phyloP scores from a whole-genome alignment of 2,329 filamentous ascomycete species.

The Hypomyces perniciosus region DNA sequence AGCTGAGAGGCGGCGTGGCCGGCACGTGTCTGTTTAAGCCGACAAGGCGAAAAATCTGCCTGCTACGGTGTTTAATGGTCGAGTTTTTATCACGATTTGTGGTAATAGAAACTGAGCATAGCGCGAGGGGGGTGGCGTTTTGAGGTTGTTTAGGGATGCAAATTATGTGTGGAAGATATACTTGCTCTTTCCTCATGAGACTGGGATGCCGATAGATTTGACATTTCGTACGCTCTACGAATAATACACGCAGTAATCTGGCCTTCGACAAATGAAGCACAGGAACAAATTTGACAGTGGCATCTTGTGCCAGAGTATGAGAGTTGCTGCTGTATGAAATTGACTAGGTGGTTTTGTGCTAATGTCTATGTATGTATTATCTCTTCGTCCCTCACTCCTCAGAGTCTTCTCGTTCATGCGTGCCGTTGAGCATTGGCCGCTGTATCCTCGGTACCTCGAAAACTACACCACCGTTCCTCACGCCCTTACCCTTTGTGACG shows the following conservation, averaged over 20 bases:
- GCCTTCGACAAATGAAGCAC: background rate
- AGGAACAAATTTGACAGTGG: background rate
- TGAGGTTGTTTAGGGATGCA: background rate
- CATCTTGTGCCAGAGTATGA: background rate
- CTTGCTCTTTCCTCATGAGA: background rate
- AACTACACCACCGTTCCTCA: slow-evolving; percentile 77
- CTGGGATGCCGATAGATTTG: no score
- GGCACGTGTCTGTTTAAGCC: background rate
- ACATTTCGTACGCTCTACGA: no score
- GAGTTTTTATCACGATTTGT: background rate
- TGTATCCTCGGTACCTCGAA: slow-evolving; percentile 66
- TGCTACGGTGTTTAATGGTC: no score
- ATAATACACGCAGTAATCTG: no score
- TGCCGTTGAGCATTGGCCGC: slow-evolving; percentile 29
- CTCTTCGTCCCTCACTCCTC: slow-evolving; percentile 9
- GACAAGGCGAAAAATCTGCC: no score
- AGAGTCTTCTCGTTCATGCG: slow-evolving; percentile 20
- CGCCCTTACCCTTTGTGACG: slow-evolving; percentile 43
- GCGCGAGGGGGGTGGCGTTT: background rate
- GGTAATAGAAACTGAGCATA: background rate
- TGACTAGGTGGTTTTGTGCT: slow-evolving; percentile 19
- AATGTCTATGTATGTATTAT: slow-evolving; percentile 18
- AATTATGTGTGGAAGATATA: background rate
- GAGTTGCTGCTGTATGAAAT: slow-evolving; percentile 6
- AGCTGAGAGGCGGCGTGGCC: background rate